Base-by-base conservation (phyloP, 331 rosid genomes). In the Acacia pycnantha region DNA sequence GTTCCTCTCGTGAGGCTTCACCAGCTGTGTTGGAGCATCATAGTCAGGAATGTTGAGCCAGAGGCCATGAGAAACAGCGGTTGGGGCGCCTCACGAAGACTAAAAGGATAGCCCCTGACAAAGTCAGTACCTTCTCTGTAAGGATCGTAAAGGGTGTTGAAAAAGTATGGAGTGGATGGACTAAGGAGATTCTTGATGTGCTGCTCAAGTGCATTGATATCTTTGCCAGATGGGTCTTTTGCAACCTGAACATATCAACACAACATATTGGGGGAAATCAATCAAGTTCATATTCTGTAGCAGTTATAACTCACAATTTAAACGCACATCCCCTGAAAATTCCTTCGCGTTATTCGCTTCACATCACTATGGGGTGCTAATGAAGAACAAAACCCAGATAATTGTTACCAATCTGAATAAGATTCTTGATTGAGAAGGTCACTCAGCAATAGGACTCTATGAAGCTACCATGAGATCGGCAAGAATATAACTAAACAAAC, bases 41-140 rank as follows among this genome's bases (percentile, higher is more conserved):
- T 90, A 90, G 74, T 90, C 93, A 29, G 91, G 93, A 35, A 88
- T 86, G 79, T 90, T 90, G 65, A 90, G 90, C 93, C 91, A 90
- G 77, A 90, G 91, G 79, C 93, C 93, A 73, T 88, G 91, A 78
- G 93, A 90, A 69, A 90, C 91, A 1, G 93, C 91, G 11, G 91
- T 90, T 0, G 84, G 78, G 47, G 54, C 84, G 51, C 93, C 80
- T 82, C 91, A 2, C 90, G 90, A 41, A 90, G 88, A 43, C 93
- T 88, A 69, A 90, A 90, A 27, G 93, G 91, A 70, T 87, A 90
- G 61, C 91, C 91, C 18, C 90, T 89, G 33, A 90, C 91, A 24
- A 90, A 87, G 72, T 90, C 91, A 19, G 87, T 86, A 35, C 88
- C 91, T 43, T 87, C 91, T 83, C 88, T 77, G 81, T 86, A 90